Evolutionary conservation across 257 asterid genomes (phyloP), one percentile per base, ranked within the genome.

Genomic region (Solanum sitiens): DNA sequence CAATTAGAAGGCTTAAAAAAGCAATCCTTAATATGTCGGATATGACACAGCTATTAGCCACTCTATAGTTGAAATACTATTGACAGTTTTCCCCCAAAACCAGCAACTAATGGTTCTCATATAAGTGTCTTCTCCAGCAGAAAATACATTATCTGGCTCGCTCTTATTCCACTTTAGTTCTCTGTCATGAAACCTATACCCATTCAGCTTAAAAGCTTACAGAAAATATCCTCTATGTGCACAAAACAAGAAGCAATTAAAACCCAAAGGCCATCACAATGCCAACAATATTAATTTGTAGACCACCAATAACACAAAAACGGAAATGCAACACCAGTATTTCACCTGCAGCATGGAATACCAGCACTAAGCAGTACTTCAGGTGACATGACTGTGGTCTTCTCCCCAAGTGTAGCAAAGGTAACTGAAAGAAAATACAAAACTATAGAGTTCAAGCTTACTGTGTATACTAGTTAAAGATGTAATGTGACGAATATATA

Each of bases 321-420:
- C 12, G 67, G 75, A 87, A 79, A 88, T 71, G 87, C 32, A 50
- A 32, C 86, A 83, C 83, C 87, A 87, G 86, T 87, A 87, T 87
- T 87, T 92, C 91, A 97, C 99, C 99, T 96, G 99, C 99, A 97
- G 95, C 99, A 97, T 67, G 99, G 99, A 88, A 97, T 96, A 87
- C 99, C 99, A 56, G 98, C 97, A 93, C 88, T 91, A 89, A 94
- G 92, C 87, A 97, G 98, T 87, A 97, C 99, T 94, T 97, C 99
- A 3, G 99, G 99, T 72, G 99, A 94, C 98, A 97, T 97, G 88
- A 97, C 99, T 23, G 99, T 97, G 44, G 98, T 96, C 95, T 97
- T 97, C 96, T 97, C 98, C 86, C 99, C 99, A 70, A 97, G 99
- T 67, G 97, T 97, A 88, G 99, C 94, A 91, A 96, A 97, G 90